These are phyloP conservation scores for Ogataea paraovalis DNA, from an alignment of 805 yeast species.

Conservation along the genomic window DNA sequence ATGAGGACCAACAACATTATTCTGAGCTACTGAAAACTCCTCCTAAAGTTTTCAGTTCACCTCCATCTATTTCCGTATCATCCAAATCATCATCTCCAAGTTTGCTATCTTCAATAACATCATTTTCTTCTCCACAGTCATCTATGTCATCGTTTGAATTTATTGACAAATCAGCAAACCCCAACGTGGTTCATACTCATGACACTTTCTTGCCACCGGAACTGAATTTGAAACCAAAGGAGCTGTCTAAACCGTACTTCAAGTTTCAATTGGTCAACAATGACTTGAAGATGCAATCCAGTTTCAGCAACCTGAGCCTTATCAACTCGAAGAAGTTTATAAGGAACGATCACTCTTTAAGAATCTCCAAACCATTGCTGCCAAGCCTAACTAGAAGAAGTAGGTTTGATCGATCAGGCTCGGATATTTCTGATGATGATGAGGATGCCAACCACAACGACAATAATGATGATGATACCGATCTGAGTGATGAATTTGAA, in stretches of 20 bases:
- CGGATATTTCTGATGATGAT: neutral
- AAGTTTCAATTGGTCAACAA: constrained; percentile 26
- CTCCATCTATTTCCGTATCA: constrained; percentile 23
- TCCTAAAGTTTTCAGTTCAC: constrained; percentile 14
- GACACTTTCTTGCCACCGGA: constrained; percentile 38
- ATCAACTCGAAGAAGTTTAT: constrained; percentile 15
- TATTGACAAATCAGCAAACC: constrained; percentile 8
- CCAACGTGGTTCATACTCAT: constrained; percentile 16
- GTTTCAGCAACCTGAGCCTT: constrained; percentile 11
- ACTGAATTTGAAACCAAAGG: constrained; percentile 30
- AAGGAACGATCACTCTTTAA: constrained; percentile 1
- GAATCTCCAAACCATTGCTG: constrained; percentile 18
- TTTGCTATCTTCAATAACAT: constrained; percentile 21
- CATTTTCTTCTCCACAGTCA: constrained; percentile 28
- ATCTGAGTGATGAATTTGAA: neutral
- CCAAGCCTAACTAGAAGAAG: constrained; percentile 14
- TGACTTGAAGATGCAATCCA: constrained; percentile 20
- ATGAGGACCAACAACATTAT: neutral
- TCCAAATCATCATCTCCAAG: constrained; percentile 31
- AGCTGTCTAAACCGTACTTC: constrained; percentile 16
- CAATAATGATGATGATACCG: neutral
- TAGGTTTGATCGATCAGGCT: neutral
- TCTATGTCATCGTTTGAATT: constrained; percentile 24
- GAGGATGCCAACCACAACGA: neutral
- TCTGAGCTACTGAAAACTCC: constrained; percentile 11